Evolutionary conservation across 2,329 filamentous ascomycete species (phyloP).

Genomic region (Diaporthe batatas): DNA sequence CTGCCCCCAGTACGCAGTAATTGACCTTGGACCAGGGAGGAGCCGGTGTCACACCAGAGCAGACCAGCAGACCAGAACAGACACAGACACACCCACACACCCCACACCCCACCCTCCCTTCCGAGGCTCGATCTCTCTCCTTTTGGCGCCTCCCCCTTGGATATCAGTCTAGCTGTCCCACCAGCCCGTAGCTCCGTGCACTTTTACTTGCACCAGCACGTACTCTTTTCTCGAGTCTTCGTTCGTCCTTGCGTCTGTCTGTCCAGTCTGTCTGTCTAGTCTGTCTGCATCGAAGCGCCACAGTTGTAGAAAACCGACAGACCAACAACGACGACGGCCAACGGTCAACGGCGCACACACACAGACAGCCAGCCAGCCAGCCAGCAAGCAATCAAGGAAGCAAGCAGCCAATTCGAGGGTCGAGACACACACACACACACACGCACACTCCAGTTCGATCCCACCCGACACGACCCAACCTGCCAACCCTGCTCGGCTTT

Average conservation of each 20-base stretch:
- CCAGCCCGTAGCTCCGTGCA: not conserved
- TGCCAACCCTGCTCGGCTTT: not conserved
- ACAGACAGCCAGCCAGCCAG: too few species aligned
- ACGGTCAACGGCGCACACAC: not conserved
- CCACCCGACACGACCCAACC: not conserved
- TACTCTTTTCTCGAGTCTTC: not conserved
- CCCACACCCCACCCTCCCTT: not conserved
- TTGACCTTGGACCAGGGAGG: slow-evolving; percentile 21
- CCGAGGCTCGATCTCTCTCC: not conserved
- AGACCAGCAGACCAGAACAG: not conserved
- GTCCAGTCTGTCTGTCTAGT: not conserved
- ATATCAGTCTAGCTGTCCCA: not conserved
- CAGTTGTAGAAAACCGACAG: not conserved
- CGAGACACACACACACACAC: not conserved
- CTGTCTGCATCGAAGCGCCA: slow-evolving; percentile 14
- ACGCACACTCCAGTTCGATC: not conserved
- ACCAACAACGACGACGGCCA: not conserved
- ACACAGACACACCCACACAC: not conserved
- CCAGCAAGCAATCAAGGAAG: too few species aligned
- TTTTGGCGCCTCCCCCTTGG: slow-evolving; percentile 16
- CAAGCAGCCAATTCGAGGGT: not conserved
- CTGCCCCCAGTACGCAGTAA: not conserved
- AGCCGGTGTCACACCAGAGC: slow-evolving; percentile 31
- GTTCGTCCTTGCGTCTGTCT: not conserved
- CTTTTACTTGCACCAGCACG: too few species aligned